phyloP scores from a whole-genome alignment of 352 stramenopile species.

The Globisporangium splendens region DNA sequence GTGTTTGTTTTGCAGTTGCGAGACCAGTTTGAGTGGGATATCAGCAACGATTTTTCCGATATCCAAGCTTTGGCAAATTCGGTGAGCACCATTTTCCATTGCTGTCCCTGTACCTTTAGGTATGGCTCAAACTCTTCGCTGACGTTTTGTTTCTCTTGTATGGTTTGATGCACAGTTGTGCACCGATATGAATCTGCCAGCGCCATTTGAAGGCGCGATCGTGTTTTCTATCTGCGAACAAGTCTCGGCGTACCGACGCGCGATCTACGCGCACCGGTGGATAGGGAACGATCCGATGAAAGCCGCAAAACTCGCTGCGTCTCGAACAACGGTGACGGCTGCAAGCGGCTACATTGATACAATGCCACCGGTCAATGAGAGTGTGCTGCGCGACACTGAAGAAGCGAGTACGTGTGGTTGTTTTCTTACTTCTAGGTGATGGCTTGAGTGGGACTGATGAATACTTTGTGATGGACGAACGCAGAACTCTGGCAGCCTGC shows the following conservation, averaged over 20 bases:
- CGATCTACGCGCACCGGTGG: slow-evolving; percentile 46
- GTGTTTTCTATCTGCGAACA: slow-evolving; percentile 76
- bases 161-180: slow-evolving; percentile 27
- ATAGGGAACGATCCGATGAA: slow-evolving; percentile 43
- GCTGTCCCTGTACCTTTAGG: background rate
- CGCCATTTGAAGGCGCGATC: slow-evolving; percentile 54
- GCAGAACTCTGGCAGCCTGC: slow-evolving; percentile 67
- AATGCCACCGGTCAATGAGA: slow-evolving; percentile 40
- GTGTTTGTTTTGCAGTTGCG: slow-evolving; percentile 34
- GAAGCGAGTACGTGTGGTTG: slow-evolving; percentile 39
- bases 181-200: slow-evolving; percentile 51
- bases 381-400: slow-evolving; percentile 38
- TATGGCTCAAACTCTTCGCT: background rate
- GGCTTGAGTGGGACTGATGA: too few relatives aligned
- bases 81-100: slow-evolving; percentile 11
- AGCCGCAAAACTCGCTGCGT: slow-evolving; percentile 7
- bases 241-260: slow-evolving; percentile 58
- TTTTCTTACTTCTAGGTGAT: too few relatives aligned
- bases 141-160: background rate
- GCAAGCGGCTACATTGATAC: slow-evolving; percentile 43
- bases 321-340: slow-evolving; percentile 13
- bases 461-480: too few relatives aligned
- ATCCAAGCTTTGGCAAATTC: slow-evolving; percentile 50
- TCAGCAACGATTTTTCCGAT: slow-evolving; percentile 43
- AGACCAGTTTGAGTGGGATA: slow-evolving; percentile 82